Evolutionary conservation across 208 protist species (phyloP), one percentile per base, ranked within the genome.

Genomic region (Zelonia costaricensis): DNA sequence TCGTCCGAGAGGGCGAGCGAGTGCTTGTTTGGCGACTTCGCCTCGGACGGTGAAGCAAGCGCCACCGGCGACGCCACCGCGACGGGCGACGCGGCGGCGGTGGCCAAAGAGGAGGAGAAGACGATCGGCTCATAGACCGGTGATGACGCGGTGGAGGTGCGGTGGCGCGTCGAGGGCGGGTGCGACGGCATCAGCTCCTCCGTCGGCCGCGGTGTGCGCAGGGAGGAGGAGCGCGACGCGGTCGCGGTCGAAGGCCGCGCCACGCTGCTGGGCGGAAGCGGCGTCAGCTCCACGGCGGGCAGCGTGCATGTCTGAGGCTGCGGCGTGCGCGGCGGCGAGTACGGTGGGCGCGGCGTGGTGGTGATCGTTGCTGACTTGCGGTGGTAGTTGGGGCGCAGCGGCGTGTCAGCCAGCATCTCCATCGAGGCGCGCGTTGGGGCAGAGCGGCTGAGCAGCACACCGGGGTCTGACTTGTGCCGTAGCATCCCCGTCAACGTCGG

Each of bases 1-100:
- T 92, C 84, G 18, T 82, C 73, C 9, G 28, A 38, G 12, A 31
- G 20, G 28, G 43, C 15, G 3, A n/a, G 20, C 4, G 45, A 36
- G 20, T 35, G 38, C 16, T 59, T n/a, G 39, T 23, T 12, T 25
- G 8, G 10, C n/a, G 43, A 22, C 20, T 1, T 12, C 22, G 46
- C 28, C 10, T 2, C 25, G 8, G 10, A 5, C 2, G 27, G 31
- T 10, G 46, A n/a, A 38, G 1, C 63, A 1, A 1, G 16, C 7
- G 27, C 28, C 33, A 33, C 5, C n/a, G 10, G 3, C 6, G n/a
- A 15, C 27, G 18, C 28, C 44, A n/a, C 36, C 33, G 55, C 9
- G 42, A 8, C 6, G 44, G 64, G n/a, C 28, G 46, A 33, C 9
- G 20, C 20, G 47, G 33, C 13, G 46, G 30, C n/a, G 23, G 40